phyloP scores from a whole-genome alignment of 2,329 filamentous ascomycete genomes.

The Biscogniauxia mediterranea region DNA sequence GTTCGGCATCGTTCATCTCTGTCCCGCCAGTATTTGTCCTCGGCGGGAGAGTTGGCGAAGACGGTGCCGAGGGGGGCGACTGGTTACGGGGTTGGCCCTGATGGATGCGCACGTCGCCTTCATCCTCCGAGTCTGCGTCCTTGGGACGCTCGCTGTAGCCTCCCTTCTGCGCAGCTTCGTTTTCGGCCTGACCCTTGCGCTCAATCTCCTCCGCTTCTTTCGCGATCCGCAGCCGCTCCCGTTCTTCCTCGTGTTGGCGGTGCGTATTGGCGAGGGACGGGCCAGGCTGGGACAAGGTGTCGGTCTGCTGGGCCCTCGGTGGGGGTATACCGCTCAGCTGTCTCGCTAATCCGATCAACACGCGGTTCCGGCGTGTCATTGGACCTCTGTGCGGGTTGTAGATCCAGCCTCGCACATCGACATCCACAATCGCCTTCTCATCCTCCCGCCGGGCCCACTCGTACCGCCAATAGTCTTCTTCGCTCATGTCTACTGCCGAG shows the following conservation, averaged over 20 bases:
- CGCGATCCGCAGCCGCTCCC: conserved; percentile 65
- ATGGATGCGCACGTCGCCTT: conserved; percentile 31
- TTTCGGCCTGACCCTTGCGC: conserved; percentile 67
- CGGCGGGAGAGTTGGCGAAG: conserved; percentile 43
- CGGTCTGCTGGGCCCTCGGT: conserved; percentile 46
- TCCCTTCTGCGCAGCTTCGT: conserved; percentile 67
- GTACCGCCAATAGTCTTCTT: conserved; percentile 72
- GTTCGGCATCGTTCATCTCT: conserved; percentile 73
- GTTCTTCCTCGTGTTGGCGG: conserved; percentile 47
- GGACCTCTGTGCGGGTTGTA: conserved; percentile 83
- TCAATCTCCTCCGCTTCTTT: conserved; percentile 77
- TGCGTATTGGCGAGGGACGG: conserved; percentile 32
- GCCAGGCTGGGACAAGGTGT: conserved; percentile 16
- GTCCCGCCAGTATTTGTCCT: conserved; percentile 35
- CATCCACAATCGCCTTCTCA: conserved; percentile 82
- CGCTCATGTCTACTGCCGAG: conserved; percentile 46
- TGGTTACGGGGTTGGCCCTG: conserved; percentile 7
- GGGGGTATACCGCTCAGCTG: conserved; percentile 84
- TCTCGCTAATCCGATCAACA: conserved; percentile 82
- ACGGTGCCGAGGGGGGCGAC: conserved; percentile 36
- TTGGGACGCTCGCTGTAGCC: conserved; percentile 68
- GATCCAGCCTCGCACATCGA: conserved; percentile 94
- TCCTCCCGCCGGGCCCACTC: conserved; percentile 81
- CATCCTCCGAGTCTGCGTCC: conserved; percentile 43
- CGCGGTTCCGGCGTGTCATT: conserved; percentile 80